A percentile compares a stretch with the other conserved stretches of the same genome.
Conservation (phyloP, 805 yeast species). For the Millerozyma acaciae region DNA sequence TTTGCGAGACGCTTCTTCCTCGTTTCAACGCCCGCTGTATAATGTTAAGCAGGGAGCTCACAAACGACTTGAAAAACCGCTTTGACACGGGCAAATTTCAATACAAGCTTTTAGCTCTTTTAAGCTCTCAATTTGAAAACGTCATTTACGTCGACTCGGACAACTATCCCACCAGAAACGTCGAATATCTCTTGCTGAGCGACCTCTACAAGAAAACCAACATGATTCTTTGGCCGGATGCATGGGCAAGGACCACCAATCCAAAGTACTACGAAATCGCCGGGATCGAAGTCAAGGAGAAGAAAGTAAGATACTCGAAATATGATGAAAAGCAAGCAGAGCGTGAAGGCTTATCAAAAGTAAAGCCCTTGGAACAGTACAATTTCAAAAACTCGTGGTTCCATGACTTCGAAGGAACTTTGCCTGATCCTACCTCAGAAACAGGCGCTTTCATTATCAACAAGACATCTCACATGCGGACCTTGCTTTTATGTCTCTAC, state of each 20-base stretch:
- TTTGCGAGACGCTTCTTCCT: constrained; percentile 45
- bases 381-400: constrained; percentile 32
- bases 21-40: constrained; percentile 44
- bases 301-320: constrained; percentile 29
- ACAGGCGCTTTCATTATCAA: constrained; percentile 66
- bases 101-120: constrained; percentile 52
- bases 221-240: constrained; percentile 64
- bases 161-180: constrained; percentile 40
- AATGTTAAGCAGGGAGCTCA: constrained; percentile 31
- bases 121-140: constrained; percentile 55
- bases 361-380: constrained; percentile 20
- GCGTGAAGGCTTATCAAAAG: constrained; percentile 25
- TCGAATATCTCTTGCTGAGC: constrained; percentile 46
- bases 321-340: constrained; percentile 34
- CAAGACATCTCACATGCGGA: constrained; percentile 54
- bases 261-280: constrained; percentile 59
- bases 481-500: constrained; percentile 56
- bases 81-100: constrained; percentile 43
- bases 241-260: constrained; percentile 65
- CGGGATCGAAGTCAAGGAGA: constrained; percentile 27
- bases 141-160: constrained; percentile 51
- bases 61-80: constrained; percentile 11
- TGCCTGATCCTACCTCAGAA: constrained; percentile 67
- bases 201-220: constrained; percentile 44
- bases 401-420: constrained; percentile 60